phyloP scores from a whole-genome alignment of 192 early-diverging fungal species.

The Phycomyces nitens region DNA sequence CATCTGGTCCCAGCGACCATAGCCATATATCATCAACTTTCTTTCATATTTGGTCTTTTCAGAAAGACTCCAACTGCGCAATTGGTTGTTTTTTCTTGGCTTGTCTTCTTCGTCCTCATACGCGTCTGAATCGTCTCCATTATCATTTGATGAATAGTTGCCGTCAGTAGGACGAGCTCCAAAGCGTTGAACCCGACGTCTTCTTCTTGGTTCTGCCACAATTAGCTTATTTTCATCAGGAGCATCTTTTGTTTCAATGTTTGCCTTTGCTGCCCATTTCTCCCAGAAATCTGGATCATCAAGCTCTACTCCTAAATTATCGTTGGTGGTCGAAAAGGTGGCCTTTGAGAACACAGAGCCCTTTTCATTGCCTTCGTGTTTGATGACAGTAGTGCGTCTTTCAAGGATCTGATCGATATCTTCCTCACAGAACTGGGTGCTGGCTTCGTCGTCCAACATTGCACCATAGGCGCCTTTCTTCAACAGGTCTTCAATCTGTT shows the following conservation, averaged over 20 bases:
- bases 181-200: slow-evolving; percentile 57
- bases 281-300: slow-evolving; percentile 91
- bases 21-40: slow-evolving; percentile 62
- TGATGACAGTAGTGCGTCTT: slow-evolving; percentile 73
- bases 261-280: slow-evolving; percentile 75
- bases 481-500: slow-evolving; percentile 80
- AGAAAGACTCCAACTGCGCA: slow-evolving; percentile 43
- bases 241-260: slow-evolving; percentile 58
- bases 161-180: slow-evolving; percentile 39
- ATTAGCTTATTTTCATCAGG: slow-evolving; percentile 61
- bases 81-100: slow-evolving; percentile 31
- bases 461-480: slow-evolving; percentile 90
- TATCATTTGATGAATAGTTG: slow-evolving; percentile 39
- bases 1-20: slow-evolving; percentile 64
- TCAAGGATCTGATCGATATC: slow-evolving; percentile 85
- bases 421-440: slow-evolving; percentile 75
- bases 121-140: slow-evolving; percentile 48
- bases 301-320: slow-evolving; percentile 58
- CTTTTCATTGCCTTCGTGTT: slow-evolving; percentile 63
- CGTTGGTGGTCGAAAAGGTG: slow-evolving; percentile 55
- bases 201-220: slow-evolving; percentile 60
- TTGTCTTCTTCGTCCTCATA: slow-evolving; percentile 41
- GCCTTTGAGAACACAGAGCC: slow-evolving; percentile 88
- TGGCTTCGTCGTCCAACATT: slow-evolving; percentile 77
- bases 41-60: slow-evolving; percentile 56